Evolutionary conservation across 345 rosid species (phyloP).

Genomic region (Linum lewisii): DNA sequence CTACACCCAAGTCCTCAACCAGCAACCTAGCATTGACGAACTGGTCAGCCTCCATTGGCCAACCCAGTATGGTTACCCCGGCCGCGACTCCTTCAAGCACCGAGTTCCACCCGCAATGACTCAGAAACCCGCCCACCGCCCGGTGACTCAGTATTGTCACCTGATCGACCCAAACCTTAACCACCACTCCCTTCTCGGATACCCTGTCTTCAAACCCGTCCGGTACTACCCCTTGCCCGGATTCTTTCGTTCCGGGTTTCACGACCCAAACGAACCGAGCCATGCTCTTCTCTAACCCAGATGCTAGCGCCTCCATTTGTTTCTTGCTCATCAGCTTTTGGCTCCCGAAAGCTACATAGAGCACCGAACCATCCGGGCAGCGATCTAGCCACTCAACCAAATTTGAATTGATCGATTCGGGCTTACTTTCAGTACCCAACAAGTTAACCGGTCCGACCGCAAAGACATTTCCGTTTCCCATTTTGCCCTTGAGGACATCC

Average conservation of each 20-base stretch:
- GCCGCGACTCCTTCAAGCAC: conserved; percentile 45
- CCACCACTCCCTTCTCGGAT: conserved; percentile 29
- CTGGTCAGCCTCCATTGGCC: conserved; percentile 81
- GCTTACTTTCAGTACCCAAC: conserved; percentile 18
- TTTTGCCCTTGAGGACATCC: conserved; percentile 22
- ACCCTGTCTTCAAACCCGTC: conserved; percentile 42
- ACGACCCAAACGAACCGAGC: conserved; percentile 54
- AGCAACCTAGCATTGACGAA: conserved; percentile 37
- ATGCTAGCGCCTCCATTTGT: conserved; percentile 46
- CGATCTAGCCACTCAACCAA: conserved; percentile 43
- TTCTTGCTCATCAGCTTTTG: conserved; percentile 30
- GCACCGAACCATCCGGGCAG: conserved; percentile 42
- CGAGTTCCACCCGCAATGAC: conserved; percentile 82
- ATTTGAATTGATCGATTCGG: neutral
- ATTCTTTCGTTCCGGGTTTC: conserved; percentile 21
- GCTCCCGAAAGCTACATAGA: conserved; percentile 63
- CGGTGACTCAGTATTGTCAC: conserved; percentile 36
- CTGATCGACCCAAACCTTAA: conserved; percentile 58
- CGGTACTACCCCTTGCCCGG: conserved; percentile 23
- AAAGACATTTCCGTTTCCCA: conserved; percentile 40
- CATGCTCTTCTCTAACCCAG: conserved; percentile 42
- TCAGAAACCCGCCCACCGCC: conserved; percentile 52
- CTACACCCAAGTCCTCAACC: conserved; percentile 49
- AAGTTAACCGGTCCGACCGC: conserved; percentile 49
- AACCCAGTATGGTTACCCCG: conserved; percentile 37